Evolutionary conservation across 805 yeast genomes (phyloP).

Genomic region (Pichia cephalocereana): DNA sequence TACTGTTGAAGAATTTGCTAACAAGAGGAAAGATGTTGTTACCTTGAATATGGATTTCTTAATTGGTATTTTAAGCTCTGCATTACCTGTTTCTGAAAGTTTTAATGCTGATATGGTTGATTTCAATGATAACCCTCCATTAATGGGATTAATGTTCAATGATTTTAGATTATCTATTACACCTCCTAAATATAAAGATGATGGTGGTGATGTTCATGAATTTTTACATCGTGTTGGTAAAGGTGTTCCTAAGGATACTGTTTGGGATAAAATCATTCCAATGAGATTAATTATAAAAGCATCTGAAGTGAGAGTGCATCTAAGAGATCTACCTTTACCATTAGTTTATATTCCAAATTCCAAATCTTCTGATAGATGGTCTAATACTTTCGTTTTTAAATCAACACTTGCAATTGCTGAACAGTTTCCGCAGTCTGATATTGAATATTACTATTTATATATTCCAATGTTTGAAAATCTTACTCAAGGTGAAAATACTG

Average conservation of each 20-base stretch:
- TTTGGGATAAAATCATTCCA: constrained; percentile 64
- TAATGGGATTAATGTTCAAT: constrained; percentile 39
- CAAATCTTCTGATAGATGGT: constrained; percentile 1
- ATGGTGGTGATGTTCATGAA: constrained; percentile 37
- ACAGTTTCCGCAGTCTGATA: constrained; percentile 39
- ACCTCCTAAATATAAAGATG: constrained; percentile 39
- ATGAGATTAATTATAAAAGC: constrained; percentile 45
- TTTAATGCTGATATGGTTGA: constrained; percentile 39
- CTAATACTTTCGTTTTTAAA: constrained; percentile 13
- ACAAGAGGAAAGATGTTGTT: constrained; percentile 31
- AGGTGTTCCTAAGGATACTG: constrained; percentile 66
- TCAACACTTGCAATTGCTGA: constrained; percentile 72
- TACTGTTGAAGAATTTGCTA: constrained; percentile 42
- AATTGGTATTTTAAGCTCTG: constrained; percentile 30
- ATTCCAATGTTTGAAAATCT: constrained; percentile 52
- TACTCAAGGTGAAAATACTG: constrained; percentile 24
- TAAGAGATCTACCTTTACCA: constrained; percentile 85
- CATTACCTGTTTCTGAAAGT: constrained; percentile 27
- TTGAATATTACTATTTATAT: constrained; percentile 48
- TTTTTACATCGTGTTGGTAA: constrained; percentile 69
- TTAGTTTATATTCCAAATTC: constrained; percentile 55
- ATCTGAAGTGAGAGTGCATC: constrained; percentile 55
- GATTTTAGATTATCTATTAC: constrained; percentile 37
- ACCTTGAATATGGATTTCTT: constrained; percentile 31
- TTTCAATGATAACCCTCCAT: constrained; percentile 38